Percentiles rank a stretch among this genome's conserved stretches.
Evolutionary conservation across 1,139 yeast species (phyloP).

Genomic region (Sugiyamaella grinbergsii): DNA sequence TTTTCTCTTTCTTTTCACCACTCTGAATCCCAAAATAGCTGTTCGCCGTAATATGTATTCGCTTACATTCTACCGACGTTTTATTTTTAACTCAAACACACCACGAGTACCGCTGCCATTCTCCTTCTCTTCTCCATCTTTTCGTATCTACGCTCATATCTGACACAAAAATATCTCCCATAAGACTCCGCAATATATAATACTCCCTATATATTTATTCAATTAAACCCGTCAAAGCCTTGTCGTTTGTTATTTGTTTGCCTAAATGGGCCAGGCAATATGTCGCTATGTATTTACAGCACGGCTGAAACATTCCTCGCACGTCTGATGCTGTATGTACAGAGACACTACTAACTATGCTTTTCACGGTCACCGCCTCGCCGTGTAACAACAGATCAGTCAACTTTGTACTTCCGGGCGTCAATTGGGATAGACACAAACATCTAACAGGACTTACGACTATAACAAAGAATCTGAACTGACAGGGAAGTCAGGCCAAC

Average conservation of each 20-base stretch:
- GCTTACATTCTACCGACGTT: not conserved
- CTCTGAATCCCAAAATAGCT: not conserved
- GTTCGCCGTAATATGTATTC: not conserved
- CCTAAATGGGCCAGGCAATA: constrained; percentile 8
- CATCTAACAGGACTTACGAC: too few species aligned
- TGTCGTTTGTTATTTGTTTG: constrained; percentile 4
- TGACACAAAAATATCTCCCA: not conserved
- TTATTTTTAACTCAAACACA: not conserved
- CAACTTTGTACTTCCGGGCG: too few species aligned
- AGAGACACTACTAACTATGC: too few species aligned
- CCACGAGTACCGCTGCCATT: not conserved
- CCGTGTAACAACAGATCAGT: too few species aligned
- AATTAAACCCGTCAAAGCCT: not conserved
- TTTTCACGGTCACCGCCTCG: too few species aligned
- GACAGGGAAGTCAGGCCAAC: too few species aligned
- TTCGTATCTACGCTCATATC: not conserved
- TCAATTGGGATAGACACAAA: too few species aligned
- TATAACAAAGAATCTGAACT: too few species aligned
- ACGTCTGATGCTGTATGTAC: not conserved
- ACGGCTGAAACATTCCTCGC: constrained; percentile 15
- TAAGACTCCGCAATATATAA: not conserved
- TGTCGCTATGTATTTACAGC: not conserved
- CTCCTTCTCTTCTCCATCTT: not conserved
- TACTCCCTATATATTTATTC: not conserved
- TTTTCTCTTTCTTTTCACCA: too few species aligned